Base-by-base conservation (phyloP, 75 land plant species). In the Pinus tabuliformis region DNA sequence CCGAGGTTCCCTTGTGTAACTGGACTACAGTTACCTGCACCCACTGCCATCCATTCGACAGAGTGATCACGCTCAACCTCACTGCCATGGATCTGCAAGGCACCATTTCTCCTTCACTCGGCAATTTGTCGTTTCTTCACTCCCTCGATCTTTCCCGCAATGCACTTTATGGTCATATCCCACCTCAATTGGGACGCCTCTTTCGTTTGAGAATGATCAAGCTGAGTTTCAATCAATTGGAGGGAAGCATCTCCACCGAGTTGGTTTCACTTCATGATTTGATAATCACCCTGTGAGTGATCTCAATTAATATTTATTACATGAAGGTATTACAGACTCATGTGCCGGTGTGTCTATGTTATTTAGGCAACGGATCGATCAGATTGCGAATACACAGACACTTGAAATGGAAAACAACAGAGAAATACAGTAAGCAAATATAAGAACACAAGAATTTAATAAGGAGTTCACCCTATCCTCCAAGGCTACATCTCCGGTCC, bases 111-210 rank as follows among this genome's bases (percentile, higher is more conserved):
- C 64, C 28, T 64, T 36, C 68, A 5, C 49, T 64, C 5, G 18
- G 20, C 1, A 36, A 64, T 17, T 39, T 64, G 7, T 36, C 68
- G 0, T 64, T 16, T 64, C 0, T 78, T 16, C 59, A 45, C 22
- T 56, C n/a, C 15, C 72, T 87, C 21, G 73, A 74, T 57, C 45
- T 87, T 30, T 62, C 80, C 16, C 22, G 22, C 3, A 87, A 77
- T 58, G 37, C 8, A 14, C 49, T 87, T 8, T 56, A 88, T 0
- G 89, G 89, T 0, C 15, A 70, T 42, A 85, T 87, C 75, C 89
- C 87, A 18, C 16, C 57, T 15, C 76, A 75, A 21, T 22, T 87
- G 17, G 78, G 88, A 14, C 56, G 68, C 21, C 82, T 80, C 70
- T 52, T 26, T 7, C 22, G 9, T 14, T 20, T 85, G 5, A 20